These are phyloP conservation scores for Backusella tarrabulga DNA, from an alignment of 192 early-diverging fungal species.

Conservation along the genomic window DNA sequence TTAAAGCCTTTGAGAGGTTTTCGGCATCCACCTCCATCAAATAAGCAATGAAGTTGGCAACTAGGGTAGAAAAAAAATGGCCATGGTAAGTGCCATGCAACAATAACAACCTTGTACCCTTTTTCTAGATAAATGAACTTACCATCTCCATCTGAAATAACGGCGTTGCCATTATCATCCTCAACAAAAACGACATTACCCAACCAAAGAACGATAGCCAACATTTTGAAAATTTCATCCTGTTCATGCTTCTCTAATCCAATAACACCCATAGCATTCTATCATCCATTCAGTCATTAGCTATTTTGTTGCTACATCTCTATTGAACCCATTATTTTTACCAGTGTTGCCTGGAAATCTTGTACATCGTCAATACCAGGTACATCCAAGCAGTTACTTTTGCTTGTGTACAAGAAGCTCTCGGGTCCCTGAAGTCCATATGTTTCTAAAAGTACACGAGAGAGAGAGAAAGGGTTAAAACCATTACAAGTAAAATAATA, in stretches of 20 bases:
- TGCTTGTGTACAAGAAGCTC: conserved; percentile 73
- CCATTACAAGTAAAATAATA: neutral
- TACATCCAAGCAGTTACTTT: conserved; percentile 75
- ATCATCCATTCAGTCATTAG: neutral
- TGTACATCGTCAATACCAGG: conserved; percentile 90
- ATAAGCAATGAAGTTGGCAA: conserved; percentile 71
- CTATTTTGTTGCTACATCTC: neutral
- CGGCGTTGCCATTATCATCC: conserved; percentile 71
- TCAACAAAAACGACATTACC: conserved; percentile 93
- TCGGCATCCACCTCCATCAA: conserved; percentile 66
- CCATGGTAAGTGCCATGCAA: neutral
- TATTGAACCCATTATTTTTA: conserved; percentile 13
- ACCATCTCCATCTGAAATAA: conserved; percentile 60
- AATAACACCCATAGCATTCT: conserved; percentile 92
- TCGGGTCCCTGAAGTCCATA: conserved; percentile 77
- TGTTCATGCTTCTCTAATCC: conserved; percentile 80
- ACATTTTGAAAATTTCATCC: conserved; percentile 84
- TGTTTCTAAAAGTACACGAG: conserved; percentile 37
- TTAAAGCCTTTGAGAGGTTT: conserved; percentile 61
- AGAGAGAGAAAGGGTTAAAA: neutral
- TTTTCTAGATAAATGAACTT: conserved; percentile 2
- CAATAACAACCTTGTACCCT: neutral
- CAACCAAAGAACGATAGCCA: conserved; percentile 93
- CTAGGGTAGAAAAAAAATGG: conserved; percentile 14
- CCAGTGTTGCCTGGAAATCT: conserved; percentile 86